These are phyloP conservation scores for Jamesozyma rosinii DNA, from an alignment of 805 yeast species.

Conservation along the genomic window DNA sequence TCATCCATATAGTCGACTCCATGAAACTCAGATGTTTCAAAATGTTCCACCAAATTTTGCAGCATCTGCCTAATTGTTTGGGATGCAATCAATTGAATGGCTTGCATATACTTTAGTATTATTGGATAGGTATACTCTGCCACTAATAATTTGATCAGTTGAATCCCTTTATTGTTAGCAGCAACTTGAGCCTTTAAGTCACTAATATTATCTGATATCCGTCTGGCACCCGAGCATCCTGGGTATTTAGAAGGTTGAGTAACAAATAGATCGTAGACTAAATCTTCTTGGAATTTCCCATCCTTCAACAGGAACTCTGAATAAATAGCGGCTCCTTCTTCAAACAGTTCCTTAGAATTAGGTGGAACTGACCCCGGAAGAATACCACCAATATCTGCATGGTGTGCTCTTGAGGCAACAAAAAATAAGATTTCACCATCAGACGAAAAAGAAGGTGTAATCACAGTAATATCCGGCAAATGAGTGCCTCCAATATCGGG, in stretches of 20 bases:
- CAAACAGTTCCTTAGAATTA: constrained; percentile 69
- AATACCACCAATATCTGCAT: constrained; percentile 90
- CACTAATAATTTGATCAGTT: constrained; percentile 49
- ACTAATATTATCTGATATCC: constrained; percentile 72
- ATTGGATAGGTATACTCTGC: constrained; percentile 51
- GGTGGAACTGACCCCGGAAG: constrained; percentile 95
- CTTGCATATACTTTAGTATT: constrained; percentile 67
- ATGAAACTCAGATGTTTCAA: constrained; percentile 32
- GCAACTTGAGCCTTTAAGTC: constrained; percentile 82
- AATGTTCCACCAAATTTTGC: constrained; percentile 37
- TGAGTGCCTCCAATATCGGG: constrained; percentile 85
- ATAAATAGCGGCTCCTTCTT: constrained; percentile 85
- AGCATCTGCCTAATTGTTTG: constrained; percentile 53
- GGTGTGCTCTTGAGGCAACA: constrained; percentile 93
- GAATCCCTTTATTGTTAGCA: constrained; percentile 80
- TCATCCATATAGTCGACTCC: constrained; percentile 72
- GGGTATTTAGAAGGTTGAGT: constrained; percentile 72
- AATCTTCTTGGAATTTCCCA: constrained; percentile 68
- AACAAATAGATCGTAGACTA: constrained; percentile 51
- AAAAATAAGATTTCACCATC: constrained; percentile 59
- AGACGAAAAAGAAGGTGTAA: constrained; percentile 76
- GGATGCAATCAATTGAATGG: constrained; percentile 74
- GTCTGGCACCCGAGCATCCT: constrained; percentile 84
- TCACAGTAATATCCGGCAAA: constrained; percentile 83
- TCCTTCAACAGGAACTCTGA: constrained; percentile 63